Conservation (phyloP, 1,284 basidiomycete genomes). For the Apiotrichum siamense region DNA sequence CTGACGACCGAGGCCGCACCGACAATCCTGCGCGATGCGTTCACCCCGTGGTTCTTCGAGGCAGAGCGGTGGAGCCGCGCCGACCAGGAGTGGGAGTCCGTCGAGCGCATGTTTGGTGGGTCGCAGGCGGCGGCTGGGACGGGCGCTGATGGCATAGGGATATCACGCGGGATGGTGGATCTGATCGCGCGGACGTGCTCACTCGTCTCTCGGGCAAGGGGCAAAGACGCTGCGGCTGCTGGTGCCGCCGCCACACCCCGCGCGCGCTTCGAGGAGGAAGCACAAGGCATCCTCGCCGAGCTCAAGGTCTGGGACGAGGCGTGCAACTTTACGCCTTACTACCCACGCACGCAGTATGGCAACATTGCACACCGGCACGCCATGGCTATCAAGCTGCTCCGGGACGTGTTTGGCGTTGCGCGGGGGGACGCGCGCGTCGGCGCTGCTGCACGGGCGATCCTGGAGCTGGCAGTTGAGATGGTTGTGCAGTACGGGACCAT, state of each 20-base stretch:
- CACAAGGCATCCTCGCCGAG: slow-evolving; percentile 32
- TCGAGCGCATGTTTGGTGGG: slow-evolving; percentile 40
- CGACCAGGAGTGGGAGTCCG: slow-evolving; percentile 37
- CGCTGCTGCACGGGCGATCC: slow-evolving; percentile 23
- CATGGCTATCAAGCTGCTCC: slow-evolving; percentile 28
- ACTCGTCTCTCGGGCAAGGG: slow-evolving; percentile 17
- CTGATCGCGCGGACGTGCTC: slow-evolving; percentile 33
- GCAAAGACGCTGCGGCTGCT: not conserved
- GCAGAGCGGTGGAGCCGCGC: slow-evolving; percentile 27
- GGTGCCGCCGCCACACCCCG: not conserved
- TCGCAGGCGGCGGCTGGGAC: not conserved
- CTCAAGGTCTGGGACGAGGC: slow-evolving; percentile 33
- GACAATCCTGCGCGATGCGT: slow-evolving; percentile 28
- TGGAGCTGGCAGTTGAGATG: slow-evolving; percentile 36
- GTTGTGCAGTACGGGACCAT: slow-evolving; percentile 28
- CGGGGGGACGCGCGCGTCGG: slow-evolving; percentile 26
- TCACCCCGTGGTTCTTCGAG: slow-evolving; percentile 39
- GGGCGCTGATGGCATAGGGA: slow-evolving; percentile 6
- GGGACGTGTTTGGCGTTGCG: slow-evolving; percentile 29
- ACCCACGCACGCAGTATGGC: slow-evolving; percentile 37
- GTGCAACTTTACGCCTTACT: slow-evolving; percentile 30
- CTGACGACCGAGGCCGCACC: slow-evolving; percentile 38
- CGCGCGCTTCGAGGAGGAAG: slow-evolving; percentile 9
- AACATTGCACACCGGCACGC: slow-evolving; percentile 38
- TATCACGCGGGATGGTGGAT: slow-evolving; percentile 35